These are phyloP conservation scores for Geotrichum cucujoidarum DNA, from an alignment of 1,139 yeast genomes.

Conservation along the genomic window DNA sequence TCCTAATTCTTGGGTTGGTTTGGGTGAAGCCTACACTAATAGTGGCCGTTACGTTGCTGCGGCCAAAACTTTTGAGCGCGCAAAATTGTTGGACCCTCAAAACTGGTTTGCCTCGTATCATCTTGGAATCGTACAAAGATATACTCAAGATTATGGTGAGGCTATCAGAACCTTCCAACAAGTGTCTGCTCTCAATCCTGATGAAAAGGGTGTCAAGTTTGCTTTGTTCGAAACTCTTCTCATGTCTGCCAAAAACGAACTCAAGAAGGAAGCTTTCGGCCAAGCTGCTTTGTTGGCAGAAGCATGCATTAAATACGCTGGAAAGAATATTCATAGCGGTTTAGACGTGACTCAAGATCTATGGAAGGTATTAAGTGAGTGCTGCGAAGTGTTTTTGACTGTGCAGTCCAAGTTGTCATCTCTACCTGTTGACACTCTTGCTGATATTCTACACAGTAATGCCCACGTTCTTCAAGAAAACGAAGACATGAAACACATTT, in stretches of 20 bases:
- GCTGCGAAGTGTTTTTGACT: conserved; percentile 45
- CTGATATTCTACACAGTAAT: conserved; percentile 11
- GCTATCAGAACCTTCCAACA: conserved; percentile 42
- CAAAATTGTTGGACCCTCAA: conserved; percentile 47
- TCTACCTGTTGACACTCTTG: conserved; percentile 40
- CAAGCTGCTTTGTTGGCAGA: conserved; percentile 51
- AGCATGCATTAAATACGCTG: conserved; percentile 37
- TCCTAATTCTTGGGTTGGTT: conserved; percentile 80
- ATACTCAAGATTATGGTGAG: conserved; percentile 48
- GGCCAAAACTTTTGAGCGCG: conserved; percentile 69
- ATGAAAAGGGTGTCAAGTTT: conserved; percentile 53
- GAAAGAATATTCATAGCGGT: conserved; percentile 25
- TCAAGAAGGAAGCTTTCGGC: conserved; percentile 61
- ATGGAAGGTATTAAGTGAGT: conserved; percentile 54
- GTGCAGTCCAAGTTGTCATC: conserved; percentile 40
- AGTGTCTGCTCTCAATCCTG: conserved; percentile 45
- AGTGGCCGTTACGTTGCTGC: conserved; percentile 89
- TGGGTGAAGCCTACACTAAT: conserved; percentile 85
- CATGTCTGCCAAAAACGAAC: conserved; percentile 49
- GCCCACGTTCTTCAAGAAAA: conserved; percentile 12
- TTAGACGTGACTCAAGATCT: conserved; percentile 42
- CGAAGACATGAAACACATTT: conserved; percentile 16
- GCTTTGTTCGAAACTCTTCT: conserved; percentile 57
- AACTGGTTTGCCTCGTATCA: conserved; percentile 63
- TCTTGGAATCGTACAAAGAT: conserved; percentile 56